Evolutionary conservation across 768 basidiomycete genomes (phyloP).

Genomic region (Guyanaporus albipodus): DNA sequence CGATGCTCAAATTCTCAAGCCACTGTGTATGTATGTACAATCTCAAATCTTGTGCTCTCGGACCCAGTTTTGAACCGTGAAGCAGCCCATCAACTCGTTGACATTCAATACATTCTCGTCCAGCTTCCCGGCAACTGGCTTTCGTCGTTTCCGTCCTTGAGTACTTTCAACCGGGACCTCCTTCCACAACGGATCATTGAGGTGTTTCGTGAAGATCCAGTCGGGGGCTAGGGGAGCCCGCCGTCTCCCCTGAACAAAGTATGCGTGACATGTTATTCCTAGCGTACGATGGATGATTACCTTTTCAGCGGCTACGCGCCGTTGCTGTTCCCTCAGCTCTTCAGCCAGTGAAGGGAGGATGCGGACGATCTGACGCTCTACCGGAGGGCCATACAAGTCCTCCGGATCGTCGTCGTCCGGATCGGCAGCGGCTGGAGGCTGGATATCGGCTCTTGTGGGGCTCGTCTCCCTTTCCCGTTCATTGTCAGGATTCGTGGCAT

Average conservation of each 20-base stretch:
- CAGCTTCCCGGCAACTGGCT: slow-evolving; percentile 12
- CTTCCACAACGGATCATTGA: slow-evolving; percentile 19
- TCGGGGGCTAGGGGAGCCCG: slow-evolving; percentile 20
- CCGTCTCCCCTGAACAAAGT: slow-evolving; percentile 10
- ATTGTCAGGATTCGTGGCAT: neutral
- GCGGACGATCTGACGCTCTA: slow-evolving; percentile 24
- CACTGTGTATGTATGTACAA: too few species aligned
- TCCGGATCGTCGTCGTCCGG: slow-evolving; percentile 22
- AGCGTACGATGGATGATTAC: slow-evolving; percentile 4
- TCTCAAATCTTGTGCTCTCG: slow-evolving; percentile 7
- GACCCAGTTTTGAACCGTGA: slow-evolving; percentile 14
- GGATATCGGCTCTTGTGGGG: neutral
- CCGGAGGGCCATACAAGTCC: slow-evolving; percentile 27
- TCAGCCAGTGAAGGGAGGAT: slow-evolving; percentile 25
- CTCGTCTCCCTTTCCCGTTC: neutral
- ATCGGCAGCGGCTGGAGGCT: neutral
- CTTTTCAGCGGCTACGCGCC: slow-evolving; percentile 12
- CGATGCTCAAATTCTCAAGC: too few species aligned
- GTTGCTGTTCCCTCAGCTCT: slow-evolving; percentile 24
- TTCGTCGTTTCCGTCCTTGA: slow-evolving; percentile 14
- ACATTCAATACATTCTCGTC: slow-evolving; percentile 11
- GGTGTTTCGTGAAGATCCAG: slow-evolving; percentile 21
- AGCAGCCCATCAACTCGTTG: slow-evolving; percentile 16
- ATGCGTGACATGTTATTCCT: slow-evolving; percentile 1
- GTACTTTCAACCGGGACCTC: neutral